Percentiles rank a stretch among this genome's conserved stretches.
Conservation (phyloP, 805 yeast genomes). For the Candida railenensis region DNA sequence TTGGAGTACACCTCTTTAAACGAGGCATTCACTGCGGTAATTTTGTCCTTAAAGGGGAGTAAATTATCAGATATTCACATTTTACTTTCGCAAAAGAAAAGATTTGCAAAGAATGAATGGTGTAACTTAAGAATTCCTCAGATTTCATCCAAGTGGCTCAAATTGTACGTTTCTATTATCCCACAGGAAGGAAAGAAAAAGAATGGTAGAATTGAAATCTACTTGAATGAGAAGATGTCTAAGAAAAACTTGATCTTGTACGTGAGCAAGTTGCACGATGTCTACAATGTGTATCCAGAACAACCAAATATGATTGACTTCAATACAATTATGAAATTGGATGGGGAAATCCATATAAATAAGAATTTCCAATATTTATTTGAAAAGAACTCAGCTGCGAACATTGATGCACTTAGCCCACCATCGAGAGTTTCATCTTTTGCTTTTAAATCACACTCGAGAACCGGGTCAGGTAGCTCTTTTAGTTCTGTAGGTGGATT, state of each 20-base stretch:
- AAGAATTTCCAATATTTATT: slow-evolving; percentile 35
- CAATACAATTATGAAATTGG: slow-evolving; percentile 54
- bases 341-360: slow-evolving; percentile 54
- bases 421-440: slow-evolving; percentile 6
- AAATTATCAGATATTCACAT: slow-evolving; percentile 58
- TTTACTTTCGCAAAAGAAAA: slow-evolving; percentile 48
- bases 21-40: slow-evolving; percentile 65
- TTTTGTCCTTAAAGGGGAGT: slow-evolving; percentile 57
- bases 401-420: slow-evolving; percentile 10
- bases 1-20: slow-evolving; percentile 57
- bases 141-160: slow-evolving; percentile 57
- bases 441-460: slow-evolving; percentile 13
- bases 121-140: slow-evolving; percentile 61
- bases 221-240: slow-evolving; percentile 44
- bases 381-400: slow-evolving; percentile 11
- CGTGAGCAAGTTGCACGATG: slow-evolving; percentile 42
- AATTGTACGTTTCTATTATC: slow-evolving; percentile 48
- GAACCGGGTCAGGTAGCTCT: slow-evolving; percentile 18
- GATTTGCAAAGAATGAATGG: slow-evolving; percentile 56
- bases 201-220: slow-evolving; percentile 54
- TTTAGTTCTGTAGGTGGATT: slow-evolving; percentile 14
- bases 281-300: slow-evolving; percentile 61
- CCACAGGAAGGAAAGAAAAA: slow-evolving; percentile 45
- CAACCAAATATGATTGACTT: slow-evolving; percentile 54
- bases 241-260: slow-evolving; percentile 55